Conservation (phyloP, 2,329 filamentous ascomycete species). For the Aspergillus puulaauensis region DNA sequence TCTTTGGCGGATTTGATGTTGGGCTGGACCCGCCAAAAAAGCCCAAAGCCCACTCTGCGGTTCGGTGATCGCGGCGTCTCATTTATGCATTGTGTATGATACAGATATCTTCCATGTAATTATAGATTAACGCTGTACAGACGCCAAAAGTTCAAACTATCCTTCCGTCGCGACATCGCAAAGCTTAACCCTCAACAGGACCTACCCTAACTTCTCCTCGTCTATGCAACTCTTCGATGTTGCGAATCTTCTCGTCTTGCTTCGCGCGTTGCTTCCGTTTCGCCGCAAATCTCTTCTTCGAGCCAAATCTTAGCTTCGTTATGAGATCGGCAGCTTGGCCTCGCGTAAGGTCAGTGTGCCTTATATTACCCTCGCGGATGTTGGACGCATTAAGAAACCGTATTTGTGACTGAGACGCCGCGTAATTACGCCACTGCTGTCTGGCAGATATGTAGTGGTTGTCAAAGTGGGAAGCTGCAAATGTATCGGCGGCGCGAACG, state of each 20-base stretch:
- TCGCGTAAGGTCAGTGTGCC: constrained; percentile 61
- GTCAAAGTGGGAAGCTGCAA: constrained; percentile 66
- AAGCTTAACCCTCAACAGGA: neutral
- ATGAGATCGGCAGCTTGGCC: constrained; percentile 88
- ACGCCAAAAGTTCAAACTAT: neutral
- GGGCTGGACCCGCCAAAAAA: neutral
- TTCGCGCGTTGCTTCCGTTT: constrained; percentile 11
- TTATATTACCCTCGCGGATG: constrained; percentile 21
- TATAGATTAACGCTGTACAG: neutral
- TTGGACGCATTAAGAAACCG: constrained; percentile 42
- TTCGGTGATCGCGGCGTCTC: neutral
- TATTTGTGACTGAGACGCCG: constrained; percentile 57
- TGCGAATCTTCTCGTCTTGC: constrained; percentile 10
- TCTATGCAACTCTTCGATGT: constrained; percentile 6
- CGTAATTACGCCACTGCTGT: constrained; percentile 68
- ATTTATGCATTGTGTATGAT: neutral
- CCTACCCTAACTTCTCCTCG: constrained; percentile 9
- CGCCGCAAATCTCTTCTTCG: constrained; percentile 62
- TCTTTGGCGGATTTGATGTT: neutral
- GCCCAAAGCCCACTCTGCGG: neutral
- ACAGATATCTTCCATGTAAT: neutral
- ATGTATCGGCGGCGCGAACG: constrained; percentile 82
- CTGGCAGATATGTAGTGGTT: constrained; percentile 64
- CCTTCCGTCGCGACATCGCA: neutral
- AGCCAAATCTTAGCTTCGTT: constrained; percentile 84